Evolutionary conservation across 2,329 filamentous ascomycete species (phyloP).

Genomic region (Aspergillus glaucus): DNA sequence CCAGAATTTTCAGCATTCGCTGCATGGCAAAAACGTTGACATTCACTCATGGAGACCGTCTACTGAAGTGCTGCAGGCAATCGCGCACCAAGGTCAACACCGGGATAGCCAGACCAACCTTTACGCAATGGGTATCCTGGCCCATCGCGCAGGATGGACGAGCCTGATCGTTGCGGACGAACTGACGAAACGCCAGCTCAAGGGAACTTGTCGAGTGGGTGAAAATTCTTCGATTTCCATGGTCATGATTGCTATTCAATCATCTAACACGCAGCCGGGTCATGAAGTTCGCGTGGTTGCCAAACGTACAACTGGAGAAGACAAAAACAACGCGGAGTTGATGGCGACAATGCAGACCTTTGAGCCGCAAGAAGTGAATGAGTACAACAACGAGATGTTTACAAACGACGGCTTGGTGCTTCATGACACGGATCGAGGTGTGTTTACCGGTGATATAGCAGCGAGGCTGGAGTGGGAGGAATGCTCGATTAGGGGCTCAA

Average conservation of each 20-base stretch:
- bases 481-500: neutral
- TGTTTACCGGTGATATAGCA: neutral
- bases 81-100: too few species aligned
- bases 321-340: neutral
- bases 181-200: neutral
- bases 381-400: neutral
- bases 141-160: conserved; percentile 1
- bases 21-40: too few species aligned
- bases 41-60: too few species aligned
- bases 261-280: neutral
- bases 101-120: too few species aligned
- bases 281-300: neutral
- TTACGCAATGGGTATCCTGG: neutral
- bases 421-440: neutral
- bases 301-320: neutral
- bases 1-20: too few species aligned
- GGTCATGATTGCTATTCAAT: neutral
- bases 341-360: neutral
- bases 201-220: neutral
- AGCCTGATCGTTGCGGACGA: conserved; percentile 1
- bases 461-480: neutral
- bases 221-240: neutral
- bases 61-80: too few species aligned
- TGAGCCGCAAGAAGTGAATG: neutral
- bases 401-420: neutral